Percentiles rank a stretch among this genome's conserved stretches.
Conservation (phyloP, 768 basidiomycete genomes). For the Rhizopogon roseolus region DNA sequence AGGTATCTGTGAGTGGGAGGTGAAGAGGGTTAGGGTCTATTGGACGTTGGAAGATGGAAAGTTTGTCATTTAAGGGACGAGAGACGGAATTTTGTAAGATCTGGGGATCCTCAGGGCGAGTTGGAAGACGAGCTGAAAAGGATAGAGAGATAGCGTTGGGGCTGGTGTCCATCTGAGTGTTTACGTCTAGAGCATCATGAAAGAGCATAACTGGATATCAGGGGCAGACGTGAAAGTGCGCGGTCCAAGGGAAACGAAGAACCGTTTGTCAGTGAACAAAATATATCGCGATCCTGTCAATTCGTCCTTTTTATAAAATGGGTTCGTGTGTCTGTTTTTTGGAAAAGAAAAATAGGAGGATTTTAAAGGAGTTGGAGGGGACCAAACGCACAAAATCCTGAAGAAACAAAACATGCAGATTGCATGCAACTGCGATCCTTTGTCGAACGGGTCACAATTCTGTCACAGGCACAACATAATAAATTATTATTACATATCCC, state of each 20-base stretch:
- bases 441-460: conserved; percentile 19
- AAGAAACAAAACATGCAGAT: conserved; percentile 18
- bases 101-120: conserved; percentile 10
- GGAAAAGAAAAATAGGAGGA: no score
- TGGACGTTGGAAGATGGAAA: conserved; percentile 30
- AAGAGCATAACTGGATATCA: conserved; percentile 13
- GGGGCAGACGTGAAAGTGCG: no score
- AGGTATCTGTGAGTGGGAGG: conserved; percentile 33
- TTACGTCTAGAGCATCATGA: conserved; percentile 14
- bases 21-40: conserved; percentile 32
- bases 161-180: conserved; percentile 15
- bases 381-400: background rate
- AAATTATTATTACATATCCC: conserved; percentile 24
- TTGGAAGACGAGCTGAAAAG: conserved; percentile 9
- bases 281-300: no score
- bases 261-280: no score
- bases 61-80: conserved; percentile 27
- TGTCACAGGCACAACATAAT: conserved; percentile 29
- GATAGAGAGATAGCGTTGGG: conserved; percentile 5
- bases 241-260: background rate
- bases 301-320: no score
- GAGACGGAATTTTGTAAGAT: conserved; percentile 8
- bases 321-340: no score
- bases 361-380: no score
- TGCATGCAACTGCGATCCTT: conserved; percentile 5